phyloP scores from a whole-genome alignment of 2,329 filamentous ascomycete genomes.

The Penicillium polonicum region DNA sequence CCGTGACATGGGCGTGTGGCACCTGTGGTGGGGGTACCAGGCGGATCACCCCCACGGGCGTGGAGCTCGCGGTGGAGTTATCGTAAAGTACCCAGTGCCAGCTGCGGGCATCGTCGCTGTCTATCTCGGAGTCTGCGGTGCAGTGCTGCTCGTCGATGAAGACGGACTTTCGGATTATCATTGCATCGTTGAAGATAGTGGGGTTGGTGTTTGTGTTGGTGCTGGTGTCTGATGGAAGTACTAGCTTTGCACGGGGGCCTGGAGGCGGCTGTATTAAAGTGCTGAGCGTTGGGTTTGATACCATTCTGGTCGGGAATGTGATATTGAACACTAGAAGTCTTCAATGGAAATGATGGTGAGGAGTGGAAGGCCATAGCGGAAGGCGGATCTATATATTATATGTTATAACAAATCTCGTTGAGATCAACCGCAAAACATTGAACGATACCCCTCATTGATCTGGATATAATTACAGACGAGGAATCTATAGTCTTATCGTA shows the following conservation, averaged over 20 bases:
- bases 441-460: not conserved
- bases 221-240: slow-evolving; percentile 24
- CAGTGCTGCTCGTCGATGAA: slow-evolving; percentile 59
- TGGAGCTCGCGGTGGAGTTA: slow-evolving; percentile 41
- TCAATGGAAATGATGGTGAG: not conserved
- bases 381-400: not conserved
- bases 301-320: slow-evolving; percentile 4
- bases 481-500: not conserved
- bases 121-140: slow-evolving; percentile 68
- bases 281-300: slow-evolving; percentile 2
- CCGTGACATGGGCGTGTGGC: slow-evolving; percentile 51
- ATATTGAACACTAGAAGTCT: not conserved
- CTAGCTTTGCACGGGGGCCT: slow-evolving; percentile 14
- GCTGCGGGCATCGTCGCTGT: slow-evolving; percentile 73
- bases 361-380: not conserved
- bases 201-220: slow-evolving; percentile 43
- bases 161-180: slow-evolving; percentile 57
- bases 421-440: not conserved
- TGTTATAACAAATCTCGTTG: not conserved
- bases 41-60: slow-evolving; percentile 72
- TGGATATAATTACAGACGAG: not conserved
- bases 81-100: slow-evolving; percentile 90
- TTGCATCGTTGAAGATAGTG: slow-evolving; percentile 58
- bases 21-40: slow-evolving; percentile 78
- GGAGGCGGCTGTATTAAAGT: slow-evolving; percentile 30